A percentile compares a stretch with the other conserved stretches of the same genome.
phyloP scores from a whole-genome alignment of 129 eudicot species.

The Heracleum sosnowskyi region DNA sequence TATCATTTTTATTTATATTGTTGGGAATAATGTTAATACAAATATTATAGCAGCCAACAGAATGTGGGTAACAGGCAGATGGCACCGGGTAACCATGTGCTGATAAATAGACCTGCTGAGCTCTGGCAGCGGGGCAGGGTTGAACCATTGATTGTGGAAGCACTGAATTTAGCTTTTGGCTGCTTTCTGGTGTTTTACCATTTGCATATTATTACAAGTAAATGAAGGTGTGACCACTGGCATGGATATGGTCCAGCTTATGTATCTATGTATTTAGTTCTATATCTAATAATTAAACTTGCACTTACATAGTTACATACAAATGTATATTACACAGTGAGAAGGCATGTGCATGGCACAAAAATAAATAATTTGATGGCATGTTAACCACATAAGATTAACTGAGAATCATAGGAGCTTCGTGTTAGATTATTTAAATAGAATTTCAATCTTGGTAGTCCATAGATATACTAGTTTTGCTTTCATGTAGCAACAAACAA shows the following conservation, averaged over 20 bases:
- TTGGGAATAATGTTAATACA: neutral
- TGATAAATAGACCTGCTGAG: neutral
- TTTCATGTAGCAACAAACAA: constrained; percentile 5
- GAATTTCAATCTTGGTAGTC: no score
- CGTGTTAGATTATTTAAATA: neutral
- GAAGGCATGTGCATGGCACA: constrained; percentile 6
- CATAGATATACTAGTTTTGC: neutral
- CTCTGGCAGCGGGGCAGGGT: neutral
- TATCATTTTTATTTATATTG: neutral
- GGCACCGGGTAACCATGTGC: constrained; percentile 6
- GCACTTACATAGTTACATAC: neutral
- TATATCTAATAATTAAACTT: neutral
- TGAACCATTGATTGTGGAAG: constrained; percentile 2
- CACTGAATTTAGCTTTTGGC: neutral
- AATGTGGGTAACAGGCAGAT: neutral
- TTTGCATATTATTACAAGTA: neutral
- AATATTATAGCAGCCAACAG: neutral
- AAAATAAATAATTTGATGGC: neutral
- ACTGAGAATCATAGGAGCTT: constrained; percentile 1
- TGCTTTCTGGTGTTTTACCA: neutral
- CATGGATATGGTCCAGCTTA: neutral
- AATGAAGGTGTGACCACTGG: neutral
- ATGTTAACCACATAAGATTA: constrained; percentile 6
- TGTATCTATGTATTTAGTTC: neutral
- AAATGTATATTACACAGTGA: neutral